Evolutionary conservation across 768 basidiomycete genomes (phyloP), one percentile per base, ranked within the genome.

Genomic region (Rhodosporidiobolus sp.): DNA sequence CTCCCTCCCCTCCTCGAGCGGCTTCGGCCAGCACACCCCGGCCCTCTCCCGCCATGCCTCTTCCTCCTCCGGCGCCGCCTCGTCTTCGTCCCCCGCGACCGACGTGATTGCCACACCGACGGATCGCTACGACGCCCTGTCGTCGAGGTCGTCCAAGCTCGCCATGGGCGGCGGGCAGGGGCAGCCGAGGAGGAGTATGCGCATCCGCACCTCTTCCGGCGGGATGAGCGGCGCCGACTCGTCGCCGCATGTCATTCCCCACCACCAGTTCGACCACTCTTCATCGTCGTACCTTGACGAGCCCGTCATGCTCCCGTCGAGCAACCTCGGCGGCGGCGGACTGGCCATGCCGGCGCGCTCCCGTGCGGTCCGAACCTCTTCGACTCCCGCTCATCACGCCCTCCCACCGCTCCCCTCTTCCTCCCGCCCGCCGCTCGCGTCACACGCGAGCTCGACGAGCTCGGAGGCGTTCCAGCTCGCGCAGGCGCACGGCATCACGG

Each of bases 21-120:
- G 32, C 11, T 70, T 67, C 65, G 52, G 49, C 3, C 73, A 74
- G 28, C 63, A 60, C 30, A 74, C 73, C 4, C 73, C 73, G 1
- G 73, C 69, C 38, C 61, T 70, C 48, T 49, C 62, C 26, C 65
- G 63, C 48, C 69, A 52, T 32, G 58, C 58, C 53, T 30, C 48
- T 46, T 35, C 53, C 38, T 24, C 45, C 62, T 38, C 19, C 46
- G 55, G 48, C 63, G 49, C 43, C 58, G 62, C 71, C 56, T 73
- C 73, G 43, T 74, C 73, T 10, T 74, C 73, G 4, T 70, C 69
- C 0, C 73, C 73, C 17, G 57, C 73, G 0, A 64, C 66, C 53
- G 73, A 74, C 57, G 45, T 70, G 34, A 66, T 74, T 48, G 62
- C 61, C 22, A 74, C 73, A 1, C 73, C 73, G 7, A 49, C 62